Percentiles rank a stretch among this genome's conserved stretches.
These are phyloP conservation scores for Phlebopus sp. DNA, from an alignment of 1,284 basidiomycete species.

Conservation along the genomic window DNA sequence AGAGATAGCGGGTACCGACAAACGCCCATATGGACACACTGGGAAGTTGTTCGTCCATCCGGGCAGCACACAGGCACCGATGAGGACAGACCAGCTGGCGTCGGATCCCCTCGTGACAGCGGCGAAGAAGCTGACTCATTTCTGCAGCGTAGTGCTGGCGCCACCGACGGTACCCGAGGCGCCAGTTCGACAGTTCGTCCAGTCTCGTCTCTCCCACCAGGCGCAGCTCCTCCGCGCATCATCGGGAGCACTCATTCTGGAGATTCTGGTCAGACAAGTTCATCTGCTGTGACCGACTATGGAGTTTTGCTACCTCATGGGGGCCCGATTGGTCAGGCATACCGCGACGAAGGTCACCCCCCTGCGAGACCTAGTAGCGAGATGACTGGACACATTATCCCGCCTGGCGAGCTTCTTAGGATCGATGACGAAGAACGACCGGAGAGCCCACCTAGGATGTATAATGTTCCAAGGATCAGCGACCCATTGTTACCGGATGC, in stretches of 20 bases:
- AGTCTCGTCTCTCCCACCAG: slow-evolving; percentile 30
- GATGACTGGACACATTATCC: slow-evolving; percentile 24
- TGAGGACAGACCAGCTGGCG: slow-evolving; percentile 45
- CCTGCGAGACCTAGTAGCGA: slow-evolving; percentile 30
- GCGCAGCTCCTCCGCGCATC: slow-evolving; percentile 27
- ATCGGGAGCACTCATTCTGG: slow-evolving; percentile 31
- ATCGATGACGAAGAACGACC: slow-evolving; percentile 31
- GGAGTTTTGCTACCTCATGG: slow-evolving; percentile 30
- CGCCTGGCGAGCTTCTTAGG: slow-evolving; percentile 29
- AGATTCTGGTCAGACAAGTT: slow-evolving; percentile 20
- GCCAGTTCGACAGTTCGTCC: slow-evolving; percentile 22
- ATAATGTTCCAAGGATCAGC: slow-evolving; percentile 22
- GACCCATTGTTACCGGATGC: slow-evolving; percentile 25
- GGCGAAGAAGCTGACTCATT: slow-evolving; percentile 67
- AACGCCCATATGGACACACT: slow-evolving; percentile 54
- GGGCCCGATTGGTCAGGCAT: slow-evolving; percentile 33
- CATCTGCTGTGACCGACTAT: slow-evolving; percentile 30
- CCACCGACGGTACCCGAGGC: slow-evolving; percentile 16
- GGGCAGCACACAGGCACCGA: slow-evolving; percentile 11
- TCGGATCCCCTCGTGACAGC: slow-evolving; percentile 62
- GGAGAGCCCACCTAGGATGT: slow-evolving; percentile 24
- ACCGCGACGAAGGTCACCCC: slow-evolving; percentile 22
- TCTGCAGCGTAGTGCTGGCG: slow-evolving; percentile 39
- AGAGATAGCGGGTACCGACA: slow-evolving; percentile 30
- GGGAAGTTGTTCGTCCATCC: slow-evolving; percentile 42